Base-by-base conservation (phyloP, 345 rosid genomes). In the Boechera retrofracta region DNA sequence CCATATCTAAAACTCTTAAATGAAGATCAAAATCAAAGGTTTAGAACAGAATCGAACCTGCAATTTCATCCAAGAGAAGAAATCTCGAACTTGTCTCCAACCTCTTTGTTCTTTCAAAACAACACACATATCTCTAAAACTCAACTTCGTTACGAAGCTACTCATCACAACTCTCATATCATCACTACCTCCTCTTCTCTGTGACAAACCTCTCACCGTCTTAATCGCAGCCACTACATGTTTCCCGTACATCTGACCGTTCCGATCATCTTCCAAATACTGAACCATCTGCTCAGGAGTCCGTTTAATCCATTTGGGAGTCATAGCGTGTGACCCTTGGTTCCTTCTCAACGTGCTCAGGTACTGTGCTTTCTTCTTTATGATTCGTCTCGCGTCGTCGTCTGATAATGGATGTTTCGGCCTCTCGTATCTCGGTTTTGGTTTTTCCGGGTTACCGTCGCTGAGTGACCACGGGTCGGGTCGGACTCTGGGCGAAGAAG, bases 11-110 rank as follows among this genome's bases (percentile, higher is more conserved):
- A 44, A 44, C 5, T 5, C n/a, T 24, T 21, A 15, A 64, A 58
- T 36, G 32, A 26, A 28, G 18, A 53, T 9, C 55, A 29, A 33
- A 12, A 28, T 4, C 45, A 68, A 52, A 58, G 2, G 8, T 36
- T 44, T 6, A 47, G 48, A 60, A 36, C 2, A 53, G 2, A 33
- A 78, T 51, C 18, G 47, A 67, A 73, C 97, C 96, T 91, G 98
- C 81, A 94, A 79, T 78, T 94, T 91, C 97, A 94, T 94, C 98
- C 98, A 94, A 29, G 82, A 67, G 83, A 94, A 94, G 79, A 91
- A 89, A 61, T 91, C 94, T 55, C 86, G 73, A 32, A 78, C 97
- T 84, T 94, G 94, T 51, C 85, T 85, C 98, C 98, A 94, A 12
- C 88, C 85, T 74, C 81, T 89, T 77, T 90, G 97, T 67, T 87